Evolutionary conservation across 176 grass and related monocot genomes (phyloP).

Genomic region (Lolium rigidum): DNA sequence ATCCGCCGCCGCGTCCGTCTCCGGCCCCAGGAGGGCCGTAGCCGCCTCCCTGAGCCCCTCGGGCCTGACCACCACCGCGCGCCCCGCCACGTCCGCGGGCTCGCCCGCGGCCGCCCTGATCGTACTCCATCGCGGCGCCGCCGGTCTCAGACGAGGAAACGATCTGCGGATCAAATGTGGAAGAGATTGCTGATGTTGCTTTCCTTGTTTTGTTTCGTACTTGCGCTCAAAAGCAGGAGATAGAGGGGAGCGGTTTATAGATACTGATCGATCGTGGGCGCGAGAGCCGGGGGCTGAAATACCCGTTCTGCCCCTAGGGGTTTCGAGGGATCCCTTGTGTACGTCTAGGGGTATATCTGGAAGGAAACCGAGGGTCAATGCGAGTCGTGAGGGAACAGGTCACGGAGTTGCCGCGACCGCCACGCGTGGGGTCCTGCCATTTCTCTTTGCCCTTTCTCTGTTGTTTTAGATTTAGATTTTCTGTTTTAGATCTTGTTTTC

Average conservation of each 20-base stretch:
- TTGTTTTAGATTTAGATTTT: too few species aligned
- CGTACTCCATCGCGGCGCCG: slow-evolving; percentile 29
- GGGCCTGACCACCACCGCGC: neutral
- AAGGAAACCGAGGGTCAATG: too few species aligned
- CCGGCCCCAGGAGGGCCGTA: neutral
- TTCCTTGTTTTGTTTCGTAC: neutral
- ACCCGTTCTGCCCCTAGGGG: neutral
- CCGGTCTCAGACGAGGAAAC: neutral
- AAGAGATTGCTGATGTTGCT: neutral
- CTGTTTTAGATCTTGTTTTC: too few species aligned
- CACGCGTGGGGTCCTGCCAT: too few species aligned
- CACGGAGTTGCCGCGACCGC: too few species aligned
- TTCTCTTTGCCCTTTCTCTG: too few species aligned
- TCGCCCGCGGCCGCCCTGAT: neutral
- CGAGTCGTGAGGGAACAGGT: too few species aligned
- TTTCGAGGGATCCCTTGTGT: neutral
- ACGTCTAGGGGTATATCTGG: neutral
- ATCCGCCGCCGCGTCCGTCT: neutral
- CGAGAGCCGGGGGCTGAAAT: neutral
- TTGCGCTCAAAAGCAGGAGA: neutral
- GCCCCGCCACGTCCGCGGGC: too few species aligned
- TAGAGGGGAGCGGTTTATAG: neutral
- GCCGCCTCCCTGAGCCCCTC: too few species aligned
- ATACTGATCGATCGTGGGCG: neutral
- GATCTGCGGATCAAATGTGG: neutral